These are phyloP conservation scores for Pythium grandisporangium DNA, from an alignment of 352 stramenopile genomes.

Conservation along the genomic window DNA sequence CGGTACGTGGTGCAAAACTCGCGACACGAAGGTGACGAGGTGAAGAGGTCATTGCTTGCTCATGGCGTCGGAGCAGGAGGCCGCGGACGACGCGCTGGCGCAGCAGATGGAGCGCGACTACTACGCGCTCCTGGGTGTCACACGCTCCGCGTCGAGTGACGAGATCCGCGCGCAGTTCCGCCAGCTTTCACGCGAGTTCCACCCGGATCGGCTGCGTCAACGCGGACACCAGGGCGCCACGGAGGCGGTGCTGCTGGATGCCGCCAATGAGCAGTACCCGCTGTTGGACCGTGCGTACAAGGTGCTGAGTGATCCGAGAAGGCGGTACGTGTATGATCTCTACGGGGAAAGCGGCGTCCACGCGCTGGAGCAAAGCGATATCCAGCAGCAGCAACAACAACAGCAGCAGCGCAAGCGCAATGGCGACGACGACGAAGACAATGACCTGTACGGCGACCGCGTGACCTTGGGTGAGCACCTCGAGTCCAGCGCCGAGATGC, in stretches of 20 bases:
- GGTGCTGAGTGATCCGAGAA: slow-evolving; percentile 58
- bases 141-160: slow-evolving; percentile 36
- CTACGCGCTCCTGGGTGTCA: slow-evolving; percentile 71
- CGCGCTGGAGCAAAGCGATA: slow-evolving; percentile 53
- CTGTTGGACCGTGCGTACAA: slow-evolving; percentile 78
- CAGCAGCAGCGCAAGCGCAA: too few relatives aligned
- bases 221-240: too few relatives aligned
- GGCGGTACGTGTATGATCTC: slow-evolving; percentile 62
- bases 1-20: too few relatives aligned
- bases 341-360: slow-evolving; percentile 67
- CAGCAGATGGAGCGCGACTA: slow-evolving; percentile 71
- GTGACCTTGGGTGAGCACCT: slow-evolving; percentile 27
- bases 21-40: too few relatives aligned
- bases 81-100: too few relatives aligned
- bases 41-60: too few relatives aligned
- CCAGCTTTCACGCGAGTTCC: slow-evolving; percentile 71
- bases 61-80: too few relatives aligned
- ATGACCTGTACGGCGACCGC: slow-evolving; percentile 18
- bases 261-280: slow-evolving; percentile 72
- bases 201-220: slow-evolving; percentile 62
- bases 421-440: too few relatives aligned
- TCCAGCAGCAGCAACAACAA: too few relatives aligned
- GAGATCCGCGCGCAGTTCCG: slow-evolving; percentile 67
- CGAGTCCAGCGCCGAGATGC: slow-evolving; percentile 36
- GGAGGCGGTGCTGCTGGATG: slow-evolving; percentile 39